Evolutionary conservation across 208 protist genomes (phyloP), one percentile per base, ranked within the genome.

Genomic region (Acanthamoeba sp.): DNA sequence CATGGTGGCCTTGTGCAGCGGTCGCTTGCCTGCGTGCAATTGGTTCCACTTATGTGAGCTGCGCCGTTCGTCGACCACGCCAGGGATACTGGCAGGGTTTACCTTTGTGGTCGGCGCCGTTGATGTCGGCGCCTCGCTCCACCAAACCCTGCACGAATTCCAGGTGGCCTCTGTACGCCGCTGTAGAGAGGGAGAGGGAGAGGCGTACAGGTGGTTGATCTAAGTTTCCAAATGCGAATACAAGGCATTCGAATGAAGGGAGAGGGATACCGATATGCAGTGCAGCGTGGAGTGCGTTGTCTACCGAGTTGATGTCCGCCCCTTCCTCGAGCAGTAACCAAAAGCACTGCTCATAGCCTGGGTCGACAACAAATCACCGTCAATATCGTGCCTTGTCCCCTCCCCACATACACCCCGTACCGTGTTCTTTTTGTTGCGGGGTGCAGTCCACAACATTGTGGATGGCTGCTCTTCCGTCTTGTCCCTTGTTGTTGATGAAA

Each of bases 61-160:
- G 3, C 18, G 1, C 62, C 20, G 18, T 24, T 27, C 62, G 24
- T 12, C 12, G 20, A 32, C 1, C 20, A 10, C 18, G 29, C n/a
- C n/a, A n/a, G n/a, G n/a, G n/a, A n/a, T 4, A 32, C 57, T 22
- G 10, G 10, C 69, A 32, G 38, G 3, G 69, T 40, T 16, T 80
- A 45, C 76, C 76, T 55, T 85, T 55, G 24, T 85, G 76, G 27
- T 85, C 76, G 20, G 76, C 76, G 22, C 76, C 76, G 29, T 85
- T 85, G 76, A 85, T 85, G 42, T 85, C 76, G 9, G 76, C 42
- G 2, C 76, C 76, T 20, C 76, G 76, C 29, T 85, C 76, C 12
- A 85, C 76, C 42, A 85, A 55, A 6, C 76, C 76, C 76, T 85
- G 76, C 45, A 85, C 76, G 40, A 85, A 85, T 20, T 85, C 76